These are phyloP conservation scores for Talaromyces rugulosus DNA, from an alignment of 2,329 filamentous ascomycete species.

Conservation along the genomic window DNA sequence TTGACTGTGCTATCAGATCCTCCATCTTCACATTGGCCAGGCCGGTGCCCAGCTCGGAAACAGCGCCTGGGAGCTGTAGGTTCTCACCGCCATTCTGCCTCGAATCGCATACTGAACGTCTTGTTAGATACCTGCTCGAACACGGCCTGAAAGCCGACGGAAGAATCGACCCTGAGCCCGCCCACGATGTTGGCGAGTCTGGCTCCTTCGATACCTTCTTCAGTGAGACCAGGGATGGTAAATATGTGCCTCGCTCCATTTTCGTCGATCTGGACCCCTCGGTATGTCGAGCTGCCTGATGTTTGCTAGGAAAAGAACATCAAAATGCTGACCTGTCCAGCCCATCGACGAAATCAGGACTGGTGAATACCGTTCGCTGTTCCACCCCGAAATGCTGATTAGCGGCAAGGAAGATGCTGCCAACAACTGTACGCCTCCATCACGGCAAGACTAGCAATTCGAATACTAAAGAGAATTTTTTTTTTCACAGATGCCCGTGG, in stretches of 20 bases:
- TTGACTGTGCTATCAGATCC: constrained; percentile 44
- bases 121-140: constrained; percentile 59
- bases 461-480: constrained; percentile 16
- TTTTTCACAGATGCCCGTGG: constrained; percentile 56
- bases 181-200: constrained; percentile 45
- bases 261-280: constrained; percentile 65
- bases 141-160: constrained; percentile 61
- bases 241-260: constrained; percentile 66
- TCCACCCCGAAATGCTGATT: constrained; percentile 63
- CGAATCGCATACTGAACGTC: constrained; percentile 1
- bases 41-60: constrained; percentile 65
- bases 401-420: constrained; percentile 67
- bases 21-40: constrained; percentile 65
- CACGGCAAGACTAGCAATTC: neutral
- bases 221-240: constrained; percentile 59
- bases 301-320: neutral
- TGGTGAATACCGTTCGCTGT: constrained; percentile 59
- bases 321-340: constrained; percentile 25
- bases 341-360: constrained; percentile 65
- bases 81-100: constrained; percentile 26
- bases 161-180: constrained; percentile 52
- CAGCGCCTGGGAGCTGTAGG: constrained; percentile 66
- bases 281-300: constrained; percentile 33
- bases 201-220: constrained; percentile 65
- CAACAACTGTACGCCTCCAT: constrained; percentile 54